These are phyloP conservation scores for Dissophora globulifera DNA, from an alignment of 192 early-diverging fungal species.

Conservation along the genomic window DNA sequence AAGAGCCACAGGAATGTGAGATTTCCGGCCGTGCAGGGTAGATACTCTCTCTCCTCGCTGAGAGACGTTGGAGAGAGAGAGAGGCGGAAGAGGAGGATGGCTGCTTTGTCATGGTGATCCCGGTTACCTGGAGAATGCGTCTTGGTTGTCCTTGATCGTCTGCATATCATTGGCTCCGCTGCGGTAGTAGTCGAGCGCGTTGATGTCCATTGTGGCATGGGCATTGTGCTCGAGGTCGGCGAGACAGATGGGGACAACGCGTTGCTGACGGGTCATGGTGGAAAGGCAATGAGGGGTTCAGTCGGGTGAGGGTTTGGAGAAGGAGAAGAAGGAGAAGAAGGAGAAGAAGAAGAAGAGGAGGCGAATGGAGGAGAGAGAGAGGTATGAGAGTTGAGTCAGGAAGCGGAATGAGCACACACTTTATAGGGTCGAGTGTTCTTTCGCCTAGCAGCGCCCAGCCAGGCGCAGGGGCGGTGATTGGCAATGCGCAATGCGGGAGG, in stretches of 20 bases:
- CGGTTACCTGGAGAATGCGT: constrained; percentile 63
- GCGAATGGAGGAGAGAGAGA: not conserved
- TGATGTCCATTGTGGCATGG: constrained; percentile 58
- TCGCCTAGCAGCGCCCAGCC: too few species aligned
- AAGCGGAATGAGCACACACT: not conserved
- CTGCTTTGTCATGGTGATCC: not conserved
- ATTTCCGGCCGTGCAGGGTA: too few species aligned
- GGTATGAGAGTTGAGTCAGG: not conserved
- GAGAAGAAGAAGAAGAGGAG: not conserved
- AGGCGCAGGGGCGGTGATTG: too few species aligned
- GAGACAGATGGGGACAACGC: constrained; percentile 40
- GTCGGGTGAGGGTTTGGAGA: not conserved
- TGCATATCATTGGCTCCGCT: constrained; percentile 86
- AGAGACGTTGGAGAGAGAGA: too few species aligned
- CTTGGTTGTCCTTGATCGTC: constrained; percentile 82
- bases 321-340: not conserved
- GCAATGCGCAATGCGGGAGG: too few species aligned
- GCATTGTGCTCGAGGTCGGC: constrained; percentile 52
- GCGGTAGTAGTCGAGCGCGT: constrained; percentile 88
- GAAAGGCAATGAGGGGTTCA: too few species aligned
- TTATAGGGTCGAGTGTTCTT: too few species aligned
- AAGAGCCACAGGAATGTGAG: not conserved
- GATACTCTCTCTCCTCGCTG: too few species aligned
- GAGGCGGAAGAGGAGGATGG: too few species aligned
- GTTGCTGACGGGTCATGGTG: constrained; percentile 30